phyloP scores from a whole-genome alignment of 164 flowering plant genomes.

The Annona cherimola region DNA sequence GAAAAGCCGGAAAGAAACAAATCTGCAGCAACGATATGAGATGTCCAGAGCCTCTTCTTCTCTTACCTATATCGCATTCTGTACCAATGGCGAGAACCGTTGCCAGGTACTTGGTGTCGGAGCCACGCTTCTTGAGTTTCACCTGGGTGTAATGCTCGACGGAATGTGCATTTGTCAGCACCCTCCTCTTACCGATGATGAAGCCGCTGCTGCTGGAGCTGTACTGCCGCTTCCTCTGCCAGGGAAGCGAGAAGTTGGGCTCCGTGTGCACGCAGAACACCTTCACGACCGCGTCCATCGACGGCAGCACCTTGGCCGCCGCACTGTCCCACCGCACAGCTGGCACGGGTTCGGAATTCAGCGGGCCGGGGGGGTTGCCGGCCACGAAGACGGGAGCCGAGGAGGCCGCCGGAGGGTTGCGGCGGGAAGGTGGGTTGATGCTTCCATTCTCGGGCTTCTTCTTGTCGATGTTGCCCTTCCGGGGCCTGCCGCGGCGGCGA shows the following conservation, averaged over 20 bases:
- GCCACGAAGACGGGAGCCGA: neutral
- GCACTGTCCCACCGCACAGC: constrained; percentile 22
- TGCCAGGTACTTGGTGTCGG: constrained; percentile 89
- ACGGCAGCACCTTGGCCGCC: constrained; percentile 52
- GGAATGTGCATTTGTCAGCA: constrained; percentile 94
- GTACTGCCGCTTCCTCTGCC: constrained; percentile 96
- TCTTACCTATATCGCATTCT: constrained; percentile 88
- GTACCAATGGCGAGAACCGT: constrained; percentile 92
- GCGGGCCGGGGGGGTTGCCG: constrained; percentile 8
- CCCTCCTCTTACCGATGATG: constrained; percentile 71
- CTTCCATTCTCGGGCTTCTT: neutral
- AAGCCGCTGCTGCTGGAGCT: constrained; percentile 96
- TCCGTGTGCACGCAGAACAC: constrained; percentile 95
- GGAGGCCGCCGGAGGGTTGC: constrained; percentile 9
- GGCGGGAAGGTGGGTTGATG: constrained; percentile 10
- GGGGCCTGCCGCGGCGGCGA: constrained; percentile 42
- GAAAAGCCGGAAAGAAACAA: neutral
- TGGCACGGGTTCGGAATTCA: constrained; percentile 3
- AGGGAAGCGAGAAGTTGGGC: constrained; percentile 95
- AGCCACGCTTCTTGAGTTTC: constrained; percentile 94
- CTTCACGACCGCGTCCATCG: constrained; percentile 98
- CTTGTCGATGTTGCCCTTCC: constrained; percentile 20
- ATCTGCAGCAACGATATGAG: neutral
- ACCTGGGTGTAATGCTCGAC: constrained; percentile 98
- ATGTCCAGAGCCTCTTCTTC: neutral